Base-by-base conservation (phyloP, 495 filamentous ascomycete genomes). In the Podospora pseudocomata region DNA sequence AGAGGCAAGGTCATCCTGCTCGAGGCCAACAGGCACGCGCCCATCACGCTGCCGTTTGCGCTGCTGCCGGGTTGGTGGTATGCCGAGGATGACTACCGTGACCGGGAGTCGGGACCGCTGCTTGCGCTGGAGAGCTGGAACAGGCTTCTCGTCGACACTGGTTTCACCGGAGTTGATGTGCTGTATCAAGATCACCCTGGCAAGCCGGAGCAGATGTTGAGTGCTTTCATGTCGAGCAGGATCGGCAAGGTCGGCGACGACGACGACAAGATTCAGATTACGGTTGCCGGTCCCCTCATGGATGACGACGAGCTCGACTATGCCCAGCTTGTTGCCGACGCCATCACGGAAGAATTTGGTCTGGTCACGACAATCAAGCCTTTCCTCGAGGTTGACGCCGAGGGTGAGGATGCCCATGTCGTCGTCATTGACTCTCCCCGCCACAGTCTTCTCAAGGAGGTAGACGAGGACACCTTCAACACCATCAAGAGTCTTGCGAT, bases 31-130 rank as follows among this genome's bases (percentile, higher is more conserved):
- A 26, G 28, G 28, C 32, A 26, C 20, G 55, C n/a, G 6, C 56
- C 20, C 26, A 18, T 57, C 56, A 32, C n/a, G 18, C 19, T 59
- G n/a, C 49, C 49, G 5, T 68, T 85, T 2, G 77, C 75, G 4
- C 67, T 74, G 11, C 69, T 83, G 6, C 75, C 80, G 3, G 82
- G 79, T 0, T 87, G 85, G 83, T 87, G 84, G 84, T 65, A 75
- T 9, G 82, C 81, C 23, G 70, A 70, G 20, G 68, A 76, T 5
- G 69, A 84, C n/a, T 79, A 58, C 23, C 55, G 55, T 58, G 55
- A 77, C 0, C 68, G 81, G 26, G 69, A 59, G 1, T 69, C 73
- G 9, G 70, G 75, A 0, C 82, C 83, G 5, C 74, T 71, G 49
- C 28, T 82, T 7, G 74, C 76, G 9, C 34, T 68, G 0, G 60